Base-by-base conservation (phyloP, 2,329 filamentous ascomycete genomes). In the Beauveria pseudobassiana region DNA sequence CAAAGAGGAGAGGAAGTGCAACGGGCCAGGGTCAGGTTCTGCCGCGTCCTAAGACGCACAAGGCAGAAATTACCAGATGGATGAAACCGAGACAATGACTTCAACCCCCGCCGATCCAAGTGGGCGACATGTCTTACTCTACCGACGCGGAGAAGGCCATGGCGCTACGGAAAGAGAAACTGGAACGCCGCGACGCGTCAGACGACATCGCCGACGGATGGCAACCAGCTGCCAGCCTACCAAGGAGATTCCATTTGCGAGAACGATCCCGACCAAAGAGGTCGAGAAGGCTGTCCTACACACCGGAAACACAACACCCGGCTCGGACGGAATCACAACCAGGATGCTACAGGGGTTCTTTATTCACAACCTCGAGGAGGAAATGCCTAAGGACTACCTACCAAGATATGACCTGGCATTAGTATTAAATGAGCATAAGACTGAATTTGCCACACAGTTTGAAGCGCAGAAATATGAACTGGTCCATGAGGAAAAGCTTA, bases 301-400 rank as follows among this genome's bases (percentile, higher is more conserved):
- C 2, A 60, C 49, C 3, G 26, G 58, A 30, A 60, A 60, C 26
- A 60, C 40, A 22, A 60, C 58, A 1, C 49, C 40, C 16, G 26
- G 49, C n/a, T 60, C 40, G 22, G 49, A 60, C 28, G 58, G 49
- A 7, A 59, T 59, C 40, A 59, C 48, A 10, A 59, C 57, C 7
- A 59, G 12, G 48, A 59, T 59, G 57, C 57, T 59, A n/a, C 16
- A 49, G 9, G 53, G n/a, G n/a, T n/a, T n/a, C n/a, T n/a, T n/a
- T n/a, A n/a, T n/a, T n/a, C n/a, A n/a, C n/a, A n/a, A n/a, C n/a
- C n/a, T n/a, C n/a, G n/a, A n/a, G n/a, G n/a, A n/a, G n/a, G n/a
- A n/a, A n/a, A n/a, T n/a, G n/a, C n/a, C n/a, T n/a, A n/a, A n/a
- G n/a, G n/a, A n/a, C n/a, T n/a, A n/a, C n/a, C n/a, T n/a, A n/a